These are phyloP conservation scores for Teunomyces gatunensis DNA, from an alignment of 805 yeast genomes.

Conservation along the genomic window DNA sequence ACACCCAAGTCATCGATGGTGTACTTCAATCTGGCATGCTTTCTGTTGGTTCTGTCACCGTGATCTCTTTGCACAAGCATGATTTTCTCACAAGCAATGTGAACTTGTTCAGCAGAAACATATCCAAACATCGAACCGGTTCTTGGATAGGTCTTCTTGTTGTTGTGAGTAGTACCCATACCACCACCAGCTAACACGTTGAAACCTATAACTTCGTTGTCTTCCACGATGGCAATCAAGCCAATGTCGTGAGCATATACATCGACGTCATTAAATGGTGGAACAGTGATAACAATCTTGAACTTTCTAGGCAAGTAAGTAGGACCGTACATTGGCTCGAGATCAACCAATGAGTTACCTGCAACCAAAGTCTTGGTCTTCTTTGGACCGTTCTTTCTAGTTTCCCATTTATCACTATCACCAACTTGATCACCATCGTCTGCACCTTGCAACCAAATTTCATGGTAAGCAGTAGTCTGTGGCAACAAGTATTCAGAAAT, in stretches of 20 bases:
- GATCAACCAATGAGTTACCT: slow-evolving; percentile 76
- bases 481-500: slow-evolving; percentile 86
- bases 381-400: slow-evolving; percentile 70
- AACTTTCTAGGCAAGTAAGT: slow-evolving; percentile 92
- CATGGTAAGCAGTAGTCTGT: slow-evolving; percentile 91
- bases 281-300: slow-evolving; percentile 91
- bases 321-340: slow-evolving; percentile 86
- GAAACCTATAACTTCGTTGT: slow-evolving; percentile 68
- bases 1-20: slow-evolving; percentile 94
- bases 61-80: slow-evolving; percentile 92
- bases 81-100: slow-evolving; percentile 81
- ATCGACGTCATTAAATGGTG: slow-evolving; percentile 95
- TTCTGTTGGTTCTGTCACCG: slow-evolving; percentile 95
- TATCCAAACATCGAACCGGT: slow-evolving; percentile 87
- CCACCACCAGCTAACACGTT: slow-evolving; percentile 96
- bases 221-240: slow-evolving; percentile 77
- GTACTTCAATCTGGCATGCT: slow-evolving; percentile 96
- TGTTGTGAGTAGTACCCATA: slow-evolving; percentile 98
- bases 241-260: slow-evolving; percentile 96
- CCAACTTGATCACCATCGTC: slow-evolving; percentile 69
- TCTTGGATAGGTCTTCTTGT: slow-evolving; percentile 94
- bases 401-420: slow-evolving; percentile 63
- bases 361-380: slow-evolving; percentile 82
- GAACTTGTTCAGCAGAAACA: slow-evolving; percentile 63
- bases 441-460: slow-evolving; percentile 89